phyloP scores from a whole-genome alignment of 179 eudicot species.

The Beta lomatogona region DNA sequence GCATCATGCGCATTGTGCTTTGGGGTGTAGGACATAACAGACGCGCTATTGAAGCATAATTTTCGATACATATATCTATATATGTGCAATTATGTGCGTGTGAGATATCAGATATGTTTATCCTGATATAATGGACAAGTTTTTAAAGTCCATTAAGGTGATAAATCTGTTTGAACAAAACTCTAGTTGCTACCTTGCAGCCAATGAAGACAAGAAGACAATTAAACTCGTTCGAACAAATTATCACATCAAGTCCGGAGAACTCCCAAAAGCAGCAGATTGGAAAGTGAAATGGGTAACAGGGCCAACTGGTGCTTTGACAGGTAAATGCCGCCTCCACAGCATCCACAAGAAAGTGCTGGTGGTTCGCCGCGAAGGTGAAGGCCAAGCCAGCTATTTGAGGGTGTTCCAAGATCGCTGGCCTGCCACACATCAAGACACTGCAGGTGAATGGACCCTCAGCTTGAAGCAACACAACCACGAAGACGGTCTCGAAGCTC shows the following conservation, averaged over 20 bases:
- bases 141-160: slow-evolving; percentile 6
- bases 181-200: not conserved
- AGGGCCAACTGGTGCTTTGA: not conserved
- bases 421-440: not conserved
- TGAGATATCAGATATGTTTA: not conserved
- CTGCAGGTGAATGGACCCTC: slow-evolving; percentile 9
- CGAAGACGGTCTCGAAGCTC: slow-evolving; percentile 4
- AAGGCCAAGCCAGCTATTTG: not conserved
- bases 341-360: slow-evolving; percentile 7
- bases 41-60: not conserved
- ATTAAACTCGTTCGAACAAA: slow-evolving; percentile 1
- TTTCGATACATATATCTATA: not conserved
- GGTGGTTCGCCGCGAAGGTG: not conserved
- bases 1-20: no score
- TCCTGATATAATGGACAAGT: slow-evolving; percentile 3
- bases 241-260: not conserved
- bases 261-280: not conserved
- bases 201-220: slow-evolving; percentile 10
- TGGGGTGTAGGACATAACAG: no score
- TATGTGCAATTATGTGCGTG: not conserved
- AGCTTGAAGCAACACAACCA: not conserved
- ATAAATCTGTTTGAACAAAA: not conserved
- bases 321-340: slow-evolving; percentile 11
- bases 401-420: not conserved
- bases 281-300: slow-evolving; percentile 8